Evolutionary conservation across 805 yeast genomes (phyloP).

Genomic region (Saturnispora sanitii): DNA sequence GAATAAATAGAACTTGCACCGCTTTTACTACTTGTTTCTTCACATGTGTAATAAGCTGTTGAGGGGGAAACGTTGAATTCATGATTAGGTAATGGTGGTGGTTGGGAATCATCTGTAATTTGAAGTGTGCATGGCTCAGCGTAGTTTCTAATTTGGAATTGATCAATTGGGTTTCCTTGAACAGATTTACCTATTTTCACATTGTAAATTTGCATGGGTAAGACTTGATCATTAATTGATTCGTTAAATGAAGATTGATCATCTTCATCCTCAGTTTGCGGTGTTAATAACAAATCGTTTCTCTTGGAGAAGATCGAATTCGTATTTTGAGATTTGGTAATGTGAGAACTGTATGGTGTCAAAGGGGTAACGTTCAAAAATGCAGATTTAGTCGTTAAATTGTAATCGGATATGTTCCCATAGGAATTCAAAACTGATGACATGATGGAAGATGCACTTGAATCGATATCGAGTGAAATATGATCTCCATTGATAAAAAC

Average conservation of each 20-base stretch:
- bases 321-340: conserved; percentile 1
- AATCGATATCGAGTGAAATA: not conserved
- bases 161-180: conserved; percentile 24
- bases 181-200: conserved; percentile 14
- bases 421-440: conserved; percentile 6
- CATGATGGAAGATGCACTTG: conserved; percentile 2
- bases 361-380: no score
- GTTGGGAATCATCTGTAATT: conserved; percentile 7
- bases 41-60: conserved; percentile 5
- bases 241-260: conserved; percentile 1
- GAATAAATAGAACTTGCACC: conserved; percentile 2
- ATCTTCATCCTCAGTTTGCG: not conserved
- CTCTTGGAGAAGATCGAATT: conserved; percentile 4
- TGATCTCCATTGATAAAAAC: conserved; percentile 4
- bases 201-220: conserved; percentile 4
- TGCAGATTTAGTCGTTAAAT: no score
- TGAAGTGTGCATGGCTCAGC: conserved; percentile 1
- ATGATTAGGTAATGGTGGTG: conserved; percentile 8
- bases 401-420: not conserved
- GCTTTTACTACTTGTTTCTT: not conserved
- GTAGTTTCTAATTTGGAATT: conserved; percentile 19
- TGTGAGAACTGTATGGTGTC: not conserved
- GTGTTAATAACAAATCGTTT: not conserved
- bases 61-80: conserved; percentile 1
- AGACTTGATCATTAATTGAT: not conserved